These are phyloP conservation scores for Podospora anserina DNA, from an alignment of 495 filamentous ascomycete genomes.

Conservation along the genomic window DNA sequence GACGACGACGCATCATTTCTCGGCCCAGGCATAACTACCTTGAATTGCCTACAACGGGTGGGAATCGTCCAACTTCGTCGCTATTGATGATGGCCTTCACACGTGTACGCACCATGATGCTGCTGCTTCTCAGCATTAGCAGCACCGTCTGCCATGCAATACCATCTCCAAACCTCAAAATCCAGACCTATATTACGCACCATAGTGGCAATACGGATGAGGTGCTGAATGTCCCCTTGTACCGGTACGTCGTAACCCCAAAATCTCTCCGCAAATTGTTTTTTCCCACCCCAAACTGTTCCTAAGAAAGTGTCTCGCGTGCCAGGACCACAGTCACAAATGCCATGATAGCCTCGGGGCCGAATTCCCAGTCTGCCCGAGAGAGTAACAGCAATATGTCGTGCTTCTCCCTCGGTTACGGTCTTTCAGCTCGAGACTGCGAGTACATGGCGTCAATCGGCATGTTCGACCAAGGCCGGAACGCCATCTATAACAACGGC, in stretches of 20 bases:
- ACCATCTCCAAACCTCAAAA: neutral
- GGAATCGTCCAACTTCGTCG: neutral
- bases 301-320: neutral
- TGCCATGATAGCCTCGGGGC: neutral
- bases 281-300: neutral
- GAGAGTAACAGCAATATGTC: neutral
- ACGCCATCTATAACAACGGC: conserved; percentile 18
- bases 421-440: conserved; percentile 27
- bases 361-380: neutral
- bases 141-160: neutral
- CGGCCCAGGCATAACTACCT: neutral
- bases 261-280: conserved; percentile 8
- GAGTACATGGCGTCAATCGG: conserved; percentile 29
- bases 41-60: neutral
- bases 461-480: conserved; percentile 28
- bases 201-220: neutral
- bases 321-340: neutral
- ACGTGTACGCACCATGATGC: neutral
- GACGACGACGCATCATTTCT: neutral
- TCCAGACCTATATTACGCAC: neutral
- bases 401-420: conserved; percentile 15
- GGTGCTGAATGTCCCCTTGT: neutral
- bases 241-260: conserved; percentile 7
- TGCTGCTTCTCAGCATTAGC: neutral
- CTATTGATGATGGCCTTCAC: neutral